A percentile compares a stretch with the other conserved stretches of the same genome.
These are phyloP conservation scores for Osmanthus fragrans DNA, from an alignment of 257 asterid species.

Conservation along the genomic window DNA sequence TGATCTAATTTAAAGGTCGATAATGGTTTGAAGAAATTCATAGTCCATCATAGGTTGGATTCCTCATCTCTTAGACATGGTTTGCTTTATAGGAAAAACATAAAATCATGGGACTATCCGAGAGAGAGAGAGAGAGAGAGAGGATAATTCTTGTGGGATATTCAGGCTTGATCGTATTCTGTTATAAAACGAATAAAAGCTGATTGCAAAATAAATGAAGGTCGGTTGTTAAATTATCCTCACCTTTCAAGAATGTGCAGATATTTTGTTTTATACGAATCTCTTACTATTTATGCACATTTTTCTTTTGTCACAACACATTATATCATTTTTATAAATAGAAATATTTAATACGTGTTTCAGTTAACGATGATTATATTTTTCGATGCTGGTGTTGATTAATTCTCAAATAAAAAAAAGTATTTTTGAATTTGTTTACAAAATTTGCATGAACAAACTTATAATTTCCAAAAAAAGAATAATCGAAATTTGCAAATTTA, in stretches of 20 bases:
- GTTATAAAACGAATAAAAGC: neutral
- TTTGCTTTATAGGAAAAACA: neutral
- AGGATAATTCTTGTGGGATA: neutral
- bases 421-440: no score
- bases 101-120: neutral
- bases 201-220: neutral
- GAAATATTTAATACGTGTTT: no score
- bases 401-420: no score
- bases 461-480: no score
- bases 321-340: no score
- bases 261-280: neutral
- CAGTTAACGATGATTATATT: no score
- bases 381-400: no score
- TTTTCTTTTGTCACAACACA: no score
- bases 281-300: no score
- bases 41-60: neutral
- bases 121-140: neutral
- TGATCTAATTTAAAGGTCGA: no score
- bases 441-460: neutral
- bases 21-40: neutral
- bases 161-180: neutral
- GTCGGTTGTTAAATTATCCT: neutral
- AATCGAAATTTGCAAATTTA: no score
- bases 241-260: neutral
- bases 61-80: neutral